A percentile compares a stretch with the other conserved stretches of the same genome.
Conservation (phyloP, 805 yeast genomes). For the Alloascoidea hylecoeti region DNA sequence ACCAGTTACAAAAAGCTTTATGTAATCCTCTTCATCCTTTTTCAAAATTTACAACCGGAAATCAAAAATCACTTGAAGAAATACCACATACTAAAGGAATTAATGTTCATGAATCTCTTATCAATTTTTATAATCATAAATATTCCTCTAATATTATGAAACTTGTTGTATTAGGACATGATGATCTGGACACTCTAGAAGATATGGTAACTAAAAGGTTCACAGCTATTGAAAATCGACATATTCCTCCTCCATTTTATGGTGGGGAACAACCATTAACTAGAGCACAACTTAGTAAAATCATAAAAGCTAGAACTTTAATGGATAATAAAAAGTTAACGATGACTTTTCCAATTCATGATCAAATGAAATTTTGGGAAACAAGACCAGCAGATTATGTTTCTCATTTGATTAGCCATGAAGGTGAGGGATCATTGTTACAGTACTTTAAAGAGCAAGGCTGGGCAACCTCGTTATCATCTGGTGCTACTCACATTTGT, state of each 20-base stretch:
- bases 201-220: conserved; percentile 59
- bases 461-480: conserved; percentile 69
- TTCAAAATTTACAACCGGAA: conserved; percentile 85
- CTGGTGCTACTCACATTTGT: conserved; percentile 48
- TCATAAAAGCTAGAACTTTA: conserved; percentile 65
- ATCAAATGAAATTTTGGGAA: conserved; percentile 51
- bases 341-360: conserved; percentile 63
- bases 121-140: conserved; percentile 55
- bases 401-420: conserved; percentile 86
- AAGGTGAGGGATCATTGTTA: conserved; percentile 74
- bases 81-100: conserved; percentile 44
- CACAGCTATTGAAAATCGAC: conserved; percentile 40
- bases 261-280: conserved; percentile 34
- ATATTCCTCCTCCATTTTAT: conserved; percentile 21
- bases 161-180: conserved; percentile 76
- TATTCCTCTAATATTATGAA: conserved; percentile 88
- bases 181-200: conserved; percentile 57
- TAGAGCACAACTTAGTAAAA: conserved; percentile 18
- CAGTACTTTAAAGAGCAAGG: conserved; percentile 54
- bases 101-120: conserved; percentile 69
- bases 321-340: conserved; percentile 63
- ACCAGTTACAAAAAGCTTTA: conserved; percentile 67
- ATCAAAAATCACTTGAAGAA: conserved; percentile 55
- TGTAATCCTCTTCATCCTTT: conserved; percentile 72
- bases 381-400: conserved; percentile 56